Evolutionary conservation across 2,329 filamentous ascomycete species (phyloP), one percentile per base, ranked within the genome.

Genomic region (Diaporthe amygdali): DNA sequence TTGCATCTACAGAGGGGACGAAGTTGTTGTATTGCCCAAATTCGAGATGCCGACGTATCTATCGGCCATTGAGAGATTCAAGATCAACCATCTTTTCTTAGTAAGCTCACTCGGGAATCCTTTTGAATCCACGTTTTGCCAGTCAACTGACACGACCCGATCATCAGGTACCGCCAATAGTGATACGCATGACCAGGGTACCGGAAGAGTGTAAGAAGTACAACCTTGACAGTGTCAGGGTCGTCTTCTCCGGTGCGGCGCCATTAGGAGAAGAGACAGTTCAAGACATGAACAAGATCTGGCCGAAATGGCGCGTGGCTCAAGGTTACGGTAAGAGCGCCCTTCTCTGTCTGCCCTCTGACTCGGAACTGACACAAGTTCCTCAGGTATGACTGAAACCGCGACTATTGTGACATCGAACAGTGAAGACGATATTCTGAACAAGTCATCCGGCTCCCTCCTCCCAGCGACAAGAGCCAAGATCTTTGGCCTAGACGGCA

Each of bases 241-340:
- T 84, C 1, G 80, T 94, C 14, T 94, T 93, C 78, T 93, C 92
- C 0, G 94, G 94, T 3, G 94, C 94, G 0, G 94, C 94, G 5
- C 94, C 94, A 0, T 83, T 96, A 0, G 93, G 93, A 2, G 86
- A 89, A 73, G 93, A 96, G 79, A 93, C 92, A 0, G 88, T 92
- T 0, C 84, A 88, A 46, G 91, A 93, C 6, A 81, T 95, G 49
- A 82, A 86, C 25, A 84, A 84, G 52, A 79, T 89, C 30, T 92
- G 90, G 74, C 92, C 93, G 0, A 81, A 80, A 0, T 93, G 92
- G 87, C 81, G 81, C 1, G 84, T 95, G 52, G 84, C 88, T 59
- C 92, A 94, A 81, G 93, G 89, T 44, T 96, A 95, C 77, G 93
- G 90, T 88, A 80, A 67, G 81, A 70, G 8, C 15, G n/a, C n/a